Evolutionary conservation across 129 eudicot species (phyloP), one percentile per base, ranked within the genome.

Genomic region (Deinandra increscens): DNA sequence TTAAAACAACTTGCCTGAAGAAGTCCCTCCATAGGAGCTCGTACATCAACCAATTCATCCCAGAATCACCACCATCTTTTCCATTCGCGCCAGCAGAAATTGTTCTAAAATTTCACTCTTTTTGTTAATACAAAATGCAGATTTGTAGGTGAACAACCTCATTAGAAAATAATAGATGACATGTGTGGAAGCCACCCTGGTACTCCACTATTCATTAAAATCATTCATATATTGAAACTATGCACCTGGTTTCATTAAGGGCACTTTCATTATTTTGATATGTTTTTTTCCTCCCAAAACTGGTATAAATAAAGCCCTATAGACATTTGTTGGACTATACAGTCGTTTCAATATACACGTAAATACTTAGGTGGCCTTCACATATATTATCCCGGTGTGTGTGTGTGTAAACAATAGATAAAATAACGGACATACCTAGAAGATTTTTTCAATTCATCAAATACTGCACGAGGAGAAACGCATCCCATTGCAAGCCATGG

Each of bases 11-110:
- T 76, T 49, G 83, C 96, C 98, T 93, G 85, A 93, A 93, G 78
- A 93, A 93, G 74, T 93, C 98, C 87, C 98, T 85, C 98, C 98
- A 93, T 75, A 89, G 42, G 48, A 93, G 85, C 88, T 89, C 97
- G 72, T 84, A 93, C 92, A 87, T 79, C 64, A 93, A 46, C 98
- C 97, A 93, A 84, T 83, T 89, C 89, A 88, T 82, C 68, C 89
- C 95, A 62, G 81, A 80, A 72, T 84, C 93, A 60, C 84, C 93
- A 48, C 86, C 95, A 68, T 83, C 85, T 81, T 86, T 88, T 60
- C 69, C 66, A 60, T 81, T 79, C 14, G 82, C 75, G 54, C 82
- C 70, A 58, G 86, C 87, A 64, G 95, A 80, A 68, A 92, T 79
- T 26, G 85, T 72, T 79, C 96, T 89, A 69, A 6, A 48, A n/a